A percentile compares a stretch with the other conserved stretches of the same genome.
These are phyloP conservation scores for Zancudomyces culisetae DNA, from an alignment of 371 early-diverging fungal species.

Conservation along the genomic window DNA sequence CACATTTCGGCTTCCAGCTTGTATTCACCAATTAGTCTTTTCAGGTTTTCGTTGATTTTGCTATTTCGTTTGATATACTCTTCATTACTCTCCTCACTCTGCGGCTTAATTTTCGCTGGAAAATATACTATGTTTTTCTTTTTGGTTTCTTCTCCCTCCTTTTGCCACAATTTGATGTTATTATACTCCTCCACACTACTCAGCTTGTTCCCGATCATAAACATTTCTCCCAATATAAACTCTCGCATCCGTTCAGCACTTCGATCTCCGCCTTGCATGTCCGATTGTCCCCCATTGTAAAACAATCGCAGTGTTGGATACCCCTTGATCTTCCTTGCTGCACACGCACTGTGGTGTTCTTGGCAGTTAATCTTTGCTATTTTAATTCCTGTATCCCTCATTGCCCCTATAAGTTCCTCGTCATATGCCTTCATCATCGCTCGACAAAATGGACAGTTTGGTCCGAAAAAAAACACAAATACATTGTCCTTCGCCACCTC, in stretches of 20 bases:
- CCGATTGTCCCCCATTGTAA: slow-evolving; percentile 25
- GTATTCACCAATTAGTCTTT: too few species aligned
- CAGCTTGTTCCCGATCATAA: too few species aligned
- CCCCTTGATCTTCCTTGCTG: slow-evolving; percentile 38
- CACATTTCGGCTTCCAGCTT: too few species aligned
- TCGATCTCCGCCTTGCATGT: slow-evolving; percentile 14
- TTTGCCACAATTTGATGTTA: too few species aligned
- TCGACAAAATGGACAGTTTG: slow-evolving; percentile 79
- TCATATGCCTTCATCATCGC: slow-evolving; percentile 57
- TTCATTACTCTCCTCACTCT: too few species aligned
- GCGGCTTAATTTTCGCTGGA: too few species aligned
- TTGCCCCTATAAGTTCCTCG: slow-evolving; percentile 39
- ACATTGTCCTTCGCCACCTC: slow-evolving; percentile 19
- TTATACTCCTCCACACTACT: too few species aligned
- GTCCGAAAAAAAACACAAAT: slow-evolving; percentile 68
- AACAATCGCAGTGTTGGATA: slow-evolving; percentile 67
- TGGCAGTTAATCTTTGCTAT: slow-evolving; percentile 73
- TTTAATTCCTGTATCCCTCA: slow-evolving; percentile 44
- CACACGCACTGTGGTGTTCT: slow-evolving; percentile 29
- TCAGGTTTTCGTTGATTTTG: too few species aligned
- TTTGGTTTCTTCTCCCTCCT: too few species aligned
- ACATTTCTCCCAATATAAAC: too few species aligned
- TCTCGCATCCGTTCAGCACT: slow-evolving; percentile 33
- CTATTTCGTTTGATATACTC: too few species aligned
- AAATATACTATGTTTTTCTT: too few species aligned